Percentiles rank a stretch among this genome's conserved stretches.
These are phyloP conservation scores for Globomyces pollinis-pini DNA, from an alignment of 192 early-diverging fungal species.

Conservation along the genomic window DNA sequence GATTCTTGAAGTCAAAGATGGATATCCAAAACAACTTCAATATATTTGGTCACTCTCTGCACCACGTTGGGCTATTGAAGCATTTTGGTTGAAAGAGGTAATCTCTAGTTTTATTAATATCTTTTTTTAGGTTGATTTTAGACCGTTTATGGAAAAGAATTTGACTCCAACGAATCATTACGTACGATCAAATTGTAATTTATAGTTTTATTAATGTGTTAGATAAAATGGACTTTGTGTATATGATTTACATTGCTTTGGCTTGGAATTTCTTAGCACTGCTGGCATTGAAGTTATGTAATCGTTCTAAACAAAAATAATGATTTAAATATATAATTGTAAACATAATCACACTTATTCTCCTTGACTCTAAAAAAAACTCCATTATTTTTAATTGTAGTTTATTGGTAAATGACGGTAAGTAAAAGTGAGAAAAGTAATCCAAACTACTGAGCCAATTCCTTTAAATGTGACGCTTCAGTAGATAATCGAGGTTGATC, in stretches of 20 bases:
- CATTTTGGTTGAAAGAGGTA: constrained; percentile 49
- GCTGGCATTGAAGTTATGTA: constrained; percentile 42
- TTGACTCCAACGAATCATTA: constrained; percentile 28
- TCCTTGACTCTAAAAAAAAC: too few species aligned
- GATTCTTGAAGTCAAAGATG: constrained; percentile 28
- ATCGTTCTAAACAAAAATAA: constrained; percentile 49
- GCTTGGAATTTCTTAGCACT: constrained; percentile 49
- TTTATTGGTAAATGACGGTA: too few species aligned
- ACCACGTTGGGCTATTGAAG: constrained; percentile 58
- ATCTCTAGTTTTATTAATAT: too few species aligned
- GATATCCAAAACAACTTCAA: constrained; percentile 19
- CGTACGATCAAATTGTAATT: constrained; percentile 25
- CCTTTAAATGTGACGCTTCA: background rate
- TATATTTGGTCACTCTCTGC: constrained; percentile 55
- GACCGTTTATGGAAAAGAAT: constrained; percentile 22
- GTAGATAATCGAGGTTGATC: constrained; percentile 30
- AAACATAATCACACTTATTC: too few species aligned
- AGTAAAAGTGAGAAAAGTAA: too few species aligned
- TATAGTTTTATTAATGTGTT: too few species aligned
- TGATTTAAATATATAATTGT: too few species aligned
- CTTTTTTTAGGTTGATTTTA: too few species aligned
- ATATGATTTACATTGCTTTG: constrained; percentile 35
- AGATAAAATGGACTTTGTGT: constrained; percentile 26
- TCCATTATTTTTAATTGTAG: too few species aligned
- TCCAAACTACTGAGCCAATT: background rate